Percentiles rank a stretch among this genome's conserved stretches.
phyloP scores from a whole-genome alignment of 2,329 filamentous ascomycete genomes.

The Teratosphaeria viscida region DNA sequence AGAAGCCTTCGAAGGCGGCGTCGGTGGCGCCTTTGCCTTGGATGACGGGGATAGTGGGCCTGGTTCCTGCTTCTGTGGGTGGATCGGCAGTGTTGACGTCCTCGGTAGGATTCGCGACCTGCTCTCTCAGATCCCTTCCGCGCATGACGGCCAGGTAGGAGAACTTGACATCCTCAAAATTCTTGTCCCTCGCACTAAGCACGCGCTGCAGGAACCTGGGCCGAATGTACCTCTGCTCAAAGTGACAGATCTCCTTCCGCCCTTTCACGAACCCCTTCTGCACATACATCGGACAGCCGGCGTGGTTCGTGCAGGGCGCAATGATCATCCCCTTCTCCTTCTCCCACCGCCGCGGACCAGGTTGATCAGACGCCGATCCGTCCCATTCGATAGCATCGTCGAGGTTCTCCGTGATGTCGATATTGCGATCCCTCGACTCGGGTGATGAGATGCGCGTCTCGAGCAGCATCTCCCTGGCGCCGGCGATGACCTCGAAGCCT shows the following conservation, averaged over 20 bases:
- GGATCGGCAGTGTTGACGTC: neutral
- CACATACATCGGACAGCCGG: conserved; percentile 75
- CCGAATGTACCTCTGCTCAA: conserved; percentile 77
- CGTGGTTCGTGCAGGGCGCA: conserved; percentile 72
- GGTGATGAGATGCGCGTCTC: conserved; percentile 63
- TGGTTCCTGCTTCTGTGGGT: neutral
- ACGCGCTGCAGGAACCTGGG: conserved; percentile 73
- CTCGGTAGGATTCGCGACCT: neutral
- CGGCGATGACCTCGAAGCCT: conserved; percentile 85
- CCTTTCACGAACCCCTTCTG: conserved; percentile 58
- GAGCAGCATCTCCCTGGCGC: conserved; percentile 68
- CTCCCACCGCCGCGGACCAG: neutral
- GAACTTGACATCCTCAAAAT: conserved; percentile 84
- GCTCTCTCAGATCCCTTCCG: conserved; percentile 50
- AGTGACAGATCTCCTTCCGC: conserved; percentile 84
- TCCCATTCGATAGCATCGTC: conserved; percentile 5
- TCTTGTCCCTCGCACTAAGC: conserved; percentile 56
- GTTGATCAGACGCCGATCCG: neutral
- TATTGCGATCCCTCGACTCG: conserved; percentile 31
- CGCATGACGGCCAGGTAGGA: conserved; percentile 81
- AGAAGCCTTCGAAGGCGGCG: conserved; percentile 63
- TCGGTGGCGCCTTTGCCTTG: conserved; percentile 41
- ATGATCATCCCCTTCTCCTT: conserved; percentile 56
- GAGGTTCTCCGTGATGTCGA: conserved; percentile 2
- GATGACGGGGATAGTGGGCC: neutral